Percentiles rank a stretch among this genome's conserved stretches.
Conservation (phyloP, 2,329 filamentous ascomycete genomes). For the Botrytis fabae region DNA sequence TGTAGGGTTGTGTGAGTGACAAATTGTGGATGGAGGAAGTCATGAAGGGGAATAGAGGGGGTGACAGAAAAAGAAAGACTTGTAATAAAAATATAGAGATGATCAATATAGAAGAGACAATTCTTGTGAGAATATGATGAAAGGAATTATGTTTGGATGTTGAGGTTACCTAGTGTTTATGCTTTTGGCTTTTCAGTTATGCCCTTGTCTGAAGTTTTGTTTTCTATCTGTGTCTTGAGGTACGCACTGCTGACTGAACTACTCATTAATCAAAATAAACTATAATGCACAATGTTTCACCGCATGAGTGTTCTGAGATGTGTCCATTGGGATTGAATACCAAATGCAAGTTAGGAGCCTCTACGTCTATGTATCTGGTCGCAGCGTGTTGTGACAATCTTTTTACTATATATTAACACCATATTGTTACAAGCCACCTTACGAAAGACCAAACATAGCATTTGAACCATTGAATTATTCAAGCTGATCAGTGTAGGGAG, state of each 20-base stretch:
- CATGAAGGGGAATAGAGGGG: not conserved
- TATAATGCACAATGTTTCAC: not conserved
- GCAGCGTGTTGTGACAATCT: too few species aligned
- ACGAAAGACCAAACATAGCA: too few species aligned
- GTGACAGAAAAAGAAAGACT: not conserved
- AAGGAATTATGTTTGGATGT: not conserved
- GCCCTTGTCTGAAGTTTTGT: not conserved
- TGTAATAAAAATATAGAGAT: not conserved
- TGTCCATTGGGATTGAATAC: not conserved
- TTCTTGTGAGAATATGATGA: not conserved
- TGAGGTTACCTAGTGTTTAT: not conserved
- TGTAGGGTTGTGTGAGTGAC: not conserved
- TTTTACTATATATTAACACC: too few species aligned
- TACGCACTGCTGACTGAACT: not conserved
- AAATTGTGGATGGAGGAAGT: not conserved
- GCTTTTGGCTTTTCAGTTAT: not conserved
- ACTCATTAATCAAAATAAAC: not conserved
- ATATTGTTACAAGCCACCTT: too few species aligned
- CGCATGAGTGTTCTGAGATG: not conserved
- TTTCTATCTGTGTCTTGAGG: not conserved
- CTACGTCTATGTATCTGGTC: not conserved
- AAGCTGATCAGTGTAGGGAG: too few species aligned
- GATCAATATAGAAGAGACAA: not conserved
- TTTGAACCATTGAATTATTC: too few species aligned
- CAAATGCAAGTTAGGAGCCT: not conserved